Percentiles rank a stretch among this genome's conserved stretches.
phyloP scores from a whole-genome alignment of 1,139 yeast species.

The Suhomyces choctaworum region DNA sequence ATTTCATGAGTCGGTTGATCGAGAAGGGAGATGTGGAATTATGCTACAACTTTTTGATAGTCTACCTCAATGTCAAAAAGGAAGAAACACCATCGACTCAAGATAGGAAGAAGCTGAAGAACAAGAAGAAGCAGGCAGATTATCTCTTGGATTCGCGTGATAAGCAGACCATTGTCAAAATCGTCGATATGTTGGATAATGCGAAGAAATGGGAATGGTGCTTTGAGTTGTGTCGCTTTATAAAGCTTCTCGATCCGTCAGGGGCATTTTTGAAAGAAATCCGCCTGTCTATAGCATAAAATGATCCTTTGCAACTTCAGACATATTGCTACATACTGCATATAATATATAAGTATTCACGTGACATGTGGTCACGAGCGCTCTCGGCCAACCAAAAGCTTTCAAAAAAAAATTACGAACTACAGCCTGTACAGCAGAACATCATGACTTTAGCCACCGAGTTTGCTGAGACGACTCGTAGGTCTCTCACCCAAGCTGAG shows the following conservation, averaged over 20 bases:
- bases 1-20: constrained; percentile 41
- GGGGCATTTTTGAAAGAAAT: constrained; percentile 28
- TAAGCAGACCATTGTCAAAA: constrained; percentile 33
- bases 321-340: too few relatives aligned
- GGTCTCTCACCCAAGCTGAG: constrained; percentile 62
- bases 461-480: constrained; percentile 79
- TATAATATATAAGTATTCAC: too few relatives aligned
- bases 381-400: constrained; percentile 31
- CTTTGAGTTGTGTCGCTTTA: constrained; percentile 47
- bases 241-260: constrained; percentile 44
- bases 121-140: constrained; percentile 1
- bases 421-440: constrained; percentile 5
- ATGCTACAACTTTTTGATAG: constrained; percentile 44
- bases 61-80: constrained; percentile 43
- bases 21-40: constrained; percentile 37
- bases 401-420: constrained; percentile 15
- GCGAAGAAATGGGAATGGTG: constrained; percentile 47
- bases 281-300: too few relatives aligned
- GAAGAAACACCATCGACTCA: constrained; percentile 23
- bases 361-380: constrained; percentile 6
- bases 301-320: too few relatives aligned
- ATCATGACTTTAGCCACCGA: constrained; percentile 71
- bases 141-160: constrained; percentile 30
- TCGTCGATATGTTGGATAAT: constrained; percentile 35
- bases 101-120: constrained; percentile 2